Evolutionary conservation across 129 eudicot species (phyloP).

Genomic region (Flaveria sonorensis): DNA sequence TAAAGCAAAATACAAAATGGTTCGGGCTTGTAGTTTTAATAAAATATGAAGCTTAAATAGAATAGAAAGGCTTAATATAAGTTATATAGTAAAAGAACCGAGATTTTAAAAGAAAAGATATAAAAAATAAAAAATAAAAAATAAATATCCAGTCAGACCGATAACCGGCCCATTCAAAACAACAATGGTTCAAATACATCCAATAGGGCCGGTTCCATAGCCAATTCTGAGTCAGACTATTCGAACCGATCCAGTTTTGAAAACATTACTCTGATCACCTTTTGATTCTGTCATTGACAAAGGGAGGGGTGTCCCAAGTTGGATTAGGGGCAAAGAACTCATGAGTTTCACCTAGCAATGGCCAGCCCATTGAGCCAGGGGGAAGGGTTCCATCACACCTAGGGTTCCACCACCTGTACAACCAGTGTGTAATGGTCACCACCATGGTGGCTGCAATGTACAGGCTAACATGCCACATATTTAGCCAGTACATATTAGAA

Average conservation of each 20-base stretch:
- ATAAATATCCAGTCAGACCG: too few relatives aligned
- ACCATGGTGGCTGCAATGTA: constrained; percentile 39
- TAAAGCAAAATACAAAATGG: too few relatives aligned
- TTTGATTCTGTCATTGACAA: constrained; percentile 79
- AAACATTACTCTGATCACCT: constrained; percentile 44
- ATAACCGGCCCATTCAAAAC: constrained; percentile 4
- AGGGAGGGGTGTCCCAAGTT: constrained; percentile 66
- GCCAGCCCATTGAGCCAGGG: constrained; percentile 98
- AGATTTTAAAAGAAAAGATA: too few relatives aligned
- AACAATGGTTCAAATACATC: too few relatives aligned
- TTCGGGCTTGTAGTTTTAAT: too few relatives aligned
- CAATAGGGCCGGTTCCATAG: too few relatives aligned
- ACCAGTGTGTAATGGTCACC: constrained; percentile 53
- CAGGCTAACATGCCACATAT: constrained; percentile 49
- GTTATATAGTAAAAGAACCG: too few relatives aligned
- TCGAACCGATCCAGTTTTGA: too few relatives aligned
- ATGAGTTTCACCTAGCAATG: constrained; percentile 76
- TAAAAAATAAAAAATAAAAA: too few relatives aligned
- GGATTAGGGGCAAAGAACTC: constrained; percentile 68
- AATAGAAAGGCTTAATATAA: too few relatives aligned
- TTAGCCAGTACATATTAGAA: constrained; percentile 5
- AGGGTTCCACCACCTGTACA: constrained; percentile 81
- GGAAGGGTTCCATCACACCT: constrained; percentile 83
- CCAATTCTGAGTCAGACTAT: too few relatives aligned
- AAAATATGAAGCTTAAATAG: too few relatives aligned